phyloP scores from a whole-genome alignment of 306 rosid species.

The Casuarina equisetifolia region DNA sequence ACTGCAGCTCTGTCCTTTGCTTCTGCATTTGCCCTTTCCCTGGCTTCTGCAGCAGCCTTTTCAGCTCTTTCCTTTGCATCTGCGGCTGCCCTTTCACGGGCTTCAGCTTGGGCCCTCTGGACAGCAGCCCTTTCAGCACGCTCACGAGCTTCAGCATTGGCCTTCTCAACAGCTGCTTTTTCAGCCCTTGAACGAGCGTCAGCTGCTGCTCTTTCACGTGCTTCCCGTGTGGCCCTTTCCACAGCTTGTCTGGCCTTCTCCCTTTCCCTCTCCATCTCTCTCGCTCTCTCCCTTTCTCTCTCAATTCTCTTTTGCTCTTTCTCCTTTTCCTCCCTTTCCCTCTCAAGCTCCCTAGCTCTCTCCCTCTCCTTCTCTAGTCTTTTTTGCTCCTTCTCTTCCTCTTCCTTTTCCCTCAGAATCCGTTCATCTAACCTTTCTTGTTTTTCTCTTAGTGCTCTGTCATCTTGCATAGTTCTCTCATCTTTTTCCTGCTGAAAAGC shows the following conservation, averaged over 20 bases:
- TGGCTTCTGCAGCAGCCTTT: constrained; percentile 80
- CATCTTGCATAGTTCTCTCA: constrained; percentile 53
- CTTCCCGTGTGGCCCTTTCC: constrained; percentile 98
- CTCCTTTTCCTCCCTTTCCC: constrained; percentile 78
- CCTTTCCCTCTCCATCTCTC: constrained; percentile 63
- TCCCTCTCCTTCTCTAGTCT: constrained; percentile 53
- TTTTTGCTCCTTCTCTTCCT: constrained; percentile 55
- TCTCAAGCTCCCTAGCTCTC: constrained; percentile 45
- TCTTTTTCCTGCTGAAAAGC: constrained; percentile 63
- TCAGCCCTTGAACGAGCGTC: constrained; percentile 87
- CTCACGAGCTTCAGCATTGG: constrained; percentile 81
- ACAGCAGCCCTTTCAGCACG: constrained; percentile 99
- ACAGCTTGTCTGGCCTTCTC: constrained; percentile 83
- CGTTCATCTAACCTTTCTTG: constrained; percentile 67
- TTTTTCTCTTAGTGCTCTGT: constrained; percentile 39
- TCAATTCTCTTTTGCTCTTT: constrained; percentile 68
- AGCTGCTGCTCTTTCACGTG: constrained; percentile 90
- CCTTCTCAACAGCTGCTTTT: constrained; percentile 83
- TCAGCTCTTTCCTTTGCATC: constrained; percentile 87
- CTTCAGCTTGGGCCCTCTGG: constrained; percentile 95
- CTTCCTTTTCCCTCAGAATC: constrained; percentile 68
- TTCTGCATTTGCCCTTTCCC: constrained; percentile 69
- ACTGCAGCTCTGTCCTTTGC: constrained; percentile 49
- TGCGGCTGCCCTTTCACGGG: constrained; percentile 95
- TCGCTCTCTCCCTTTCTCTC: constrained; percentile 46